phyloP scores from a whole-genome alignment of 108 stramenopile species.

The Thalassiosira profunda region DNA sequence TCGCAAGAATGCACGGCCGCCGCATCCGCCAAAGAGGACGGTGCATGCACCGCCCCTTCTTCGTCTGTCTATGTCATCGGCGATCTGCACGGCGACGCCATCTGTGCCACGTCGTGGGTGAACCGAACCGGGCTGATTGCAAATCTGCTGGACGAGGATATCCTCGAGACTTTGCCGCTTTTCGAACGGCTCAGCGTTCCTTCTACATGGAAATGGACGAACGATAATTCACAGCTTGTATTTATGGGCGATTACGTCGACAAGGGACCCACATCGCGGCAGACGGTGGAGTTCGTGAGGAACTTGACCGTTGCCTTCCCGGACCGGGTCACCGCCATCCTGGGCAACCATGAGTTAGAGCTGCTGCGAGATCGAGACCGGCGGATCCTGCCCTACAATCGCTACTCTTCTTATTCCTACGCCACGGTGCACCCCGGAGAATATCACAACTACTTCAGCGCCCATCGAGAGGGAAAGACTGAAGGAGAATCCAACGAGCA shows the following conservation, averaged over 20 bases:
- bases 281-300: conserved; percentile 61
- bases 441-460: conserved; percentile 51
- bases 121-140: conserved; percentile 51
- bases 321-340: conserved; percentile 43
- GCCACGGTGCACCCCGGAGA: conserved; percentile 66
- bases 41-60: conserved; percentile 1
- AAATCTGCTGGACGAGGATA: conserved; percentile 23
- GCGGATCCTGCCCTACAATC: conserved; percentile 12
- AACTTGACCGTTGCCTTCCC: conserved; percentile 56
- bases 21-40: neutral
- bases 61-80: conserved; percentile 56
- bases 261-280: conserved; percentile 60
- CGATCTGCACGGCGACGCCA: conserved; percentile 62
- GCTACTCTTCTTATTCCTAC: conserved; percentile 48
- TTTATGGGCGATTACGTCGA: conserved; percentile 79
- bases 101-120: conserved; percentile 60
- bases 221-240: conserved; percentile 33
- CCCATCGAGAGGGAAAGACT: neutral
- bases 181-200: conserved; percentile 23
- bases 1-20: neutral
- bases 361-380: conserved; percentile 55
- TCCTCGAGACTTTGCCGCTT: neutral
- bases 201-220: conserved; percentile 42
- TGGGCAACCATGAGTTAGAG: conserved; percentile 76
- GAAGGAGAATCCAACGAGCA: neutral